Conservation (phyloP, 2,329 filamentous ascomycete genomes). For the Arachnomyces sp. region DNA sequence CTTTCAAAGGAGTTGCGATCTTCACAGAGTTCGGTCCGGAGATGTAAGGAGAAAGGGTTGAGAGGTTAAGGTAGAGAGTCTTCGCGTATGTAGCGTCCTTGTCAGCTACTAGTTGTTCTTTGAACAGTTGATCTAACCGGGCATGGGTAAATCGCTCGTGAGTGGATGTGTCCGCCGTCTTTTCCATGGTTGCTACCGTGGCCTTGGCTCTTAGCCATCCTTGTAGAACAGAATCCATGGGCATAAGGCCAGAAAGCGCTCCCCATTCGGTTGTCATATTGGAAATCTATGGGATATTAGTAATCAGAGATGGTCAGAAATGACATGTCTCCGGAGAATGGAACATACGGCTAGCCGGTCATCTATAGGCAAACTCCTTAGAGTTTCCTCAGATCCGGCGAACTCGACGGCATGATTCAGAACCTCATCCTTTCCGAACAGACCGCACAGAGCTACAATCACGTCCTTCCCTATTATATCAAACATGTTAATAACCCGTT, state of each 20-base stretch:
- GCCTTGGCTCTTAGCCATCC: slow-evolving; percentile 72
- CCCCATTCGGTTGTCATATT: slow-evolving; percentile 85
- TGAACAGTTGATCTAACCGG: slow-evolving; percentile 63
- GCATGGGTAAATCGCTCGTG: slow-evolving; percentile 62
- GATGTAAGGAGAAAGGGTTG: slow-evolving; percentile 75
- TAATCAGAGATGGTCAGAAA: slow-evolving; percentile 26
- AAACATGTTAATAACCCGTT: no score
- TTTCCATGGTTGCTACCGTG: slow-evolving; percentile 57
- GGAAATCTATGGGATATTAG: slow-evolving; percentile 22
- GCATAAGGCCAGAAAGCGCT: slow-evolving; percentile 67
- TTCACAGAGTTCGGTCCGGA: slow-evolving; percentile 89
- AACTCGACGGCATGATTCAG: slow-evolving; percentile 91
- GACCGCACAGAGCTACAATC: slow-evolving; percentile 77
- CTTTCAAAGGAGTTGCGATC: slow-evolving; percentile 65
- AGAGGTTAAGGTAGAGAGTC: slow-evolving; percentile 70
- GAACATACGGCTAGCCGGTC: slow-evolving; percentile 58
- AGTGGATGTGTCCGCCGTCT: slow-evolving; percentile 20
- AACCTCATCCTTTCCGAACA: slow-evolving; percentile 82
- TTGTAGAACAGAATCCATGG: slow-evolving; percentile 65
- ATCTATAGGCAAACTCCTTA: slow-evolving; percentile 64
- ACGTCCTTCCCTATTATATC: slow-evolving; percentile 74
- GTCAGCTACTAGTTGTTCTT: slow-evolving; percentile 62
- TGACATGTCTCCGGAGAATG: slow-evolving; percentile 38
- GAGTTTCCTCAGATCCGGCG: slow-evolving; percentile 68
- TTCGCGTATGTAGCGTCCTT: slow-evolving; percentile 76